Evolutionary conservation across 1,284 basidiomycete genomes (phyloP).

Genomic region (Rhizoctonia solani): DNA sequence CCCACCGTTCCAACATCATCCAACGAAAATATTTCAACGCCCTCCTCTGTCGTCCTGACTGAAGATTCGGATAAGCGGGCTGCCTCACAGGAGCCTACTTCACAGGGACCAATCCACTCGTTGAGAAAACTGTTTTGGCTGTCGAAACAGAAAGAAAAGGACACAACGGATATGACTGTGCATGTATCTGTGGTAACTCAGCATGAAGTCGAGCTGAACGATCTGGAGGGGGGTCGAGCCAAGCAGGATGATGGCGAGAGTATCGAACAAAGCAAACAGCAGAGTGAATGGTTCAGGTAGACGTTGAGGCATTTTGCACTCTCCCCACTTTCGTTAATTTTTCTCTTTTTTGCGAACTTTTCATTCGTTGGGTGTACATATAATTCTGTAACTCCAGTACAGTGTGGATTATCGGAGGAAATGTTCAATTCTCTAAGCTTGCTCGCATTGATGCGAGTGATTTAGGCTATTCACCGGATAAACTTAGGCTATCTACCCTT

Average conservation of each 20-base stretch:
- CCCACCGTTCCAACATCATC: neutral
- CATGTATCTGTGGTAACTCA: neutral
- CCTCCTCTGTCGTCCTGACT: neutral
- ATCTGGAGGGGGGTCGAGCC: neutral
- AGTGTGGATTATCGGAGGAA: no score
- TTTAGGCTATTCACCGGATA: no score
- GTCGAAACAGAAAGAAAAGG: neutral
- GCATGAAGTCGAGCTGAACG: neutral
- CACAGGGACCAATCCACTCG: neutral
- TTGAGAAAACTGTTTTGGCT: neutral
- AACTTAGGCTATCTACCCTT: no score
- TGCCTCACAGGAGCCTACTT: neutral
- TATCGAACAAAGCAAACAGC: neutral
- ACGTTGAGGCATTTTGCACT: neutral
- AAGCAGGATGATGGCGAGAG: neutral
- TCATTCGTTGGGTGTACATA: no score
- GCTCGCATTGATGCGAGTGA: no score
- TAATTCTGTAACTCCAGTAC: no score
- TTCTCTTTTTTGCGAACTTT: no score
- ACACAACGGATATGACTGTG: neutral
- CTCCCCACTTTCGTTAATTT: neutral
- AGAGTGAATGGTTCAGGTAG: neutral
- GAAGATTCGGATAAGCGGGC: neutral
- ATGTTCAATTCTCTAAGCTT: no score
- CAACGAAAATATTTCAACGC: neutral